Conservation (phyloP, 371 early-diverging fungal species). For the Mortierella sp. region DNA sequence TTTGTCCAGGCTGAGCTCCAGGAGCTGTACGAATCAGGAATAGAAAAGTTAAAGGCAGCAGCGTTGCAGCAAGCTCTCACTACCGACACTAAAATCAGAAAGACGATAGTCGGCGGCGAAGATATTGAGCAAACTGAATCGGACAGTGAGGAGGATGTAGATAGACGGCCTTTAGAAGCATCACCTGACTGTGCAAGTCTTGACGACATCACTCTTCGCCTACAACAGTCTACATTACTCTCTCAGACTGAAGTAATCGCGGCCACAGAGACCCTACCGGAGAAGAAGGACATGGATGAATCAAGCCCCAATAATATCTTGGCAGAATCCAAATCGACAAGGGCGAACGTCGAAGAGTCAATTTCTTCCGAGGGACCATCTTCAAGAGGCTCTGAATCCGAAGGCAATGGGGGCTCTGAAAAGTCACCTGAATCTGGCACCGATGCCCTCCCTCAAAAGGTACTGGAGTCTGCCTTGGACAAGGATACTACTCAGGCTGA, state of each 20-base stretch:
- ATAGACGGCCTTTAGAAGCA: background rate
- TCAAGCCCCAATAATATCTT: no score
- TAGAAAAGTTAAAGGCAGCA: constrained; percentile 16
- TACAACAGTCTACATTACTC: constrained; percentile 22
- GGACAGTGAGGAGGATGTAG: constrained; percentile 9
- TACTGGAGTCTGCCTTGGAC: no score
- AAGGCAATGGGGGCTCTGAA: no score
- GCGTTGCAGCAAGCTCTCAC: constrained; percentile 10
- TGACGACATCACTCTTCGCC: constrained; percentile 33
- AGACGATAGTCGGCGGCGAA: constrained; percentile 11
- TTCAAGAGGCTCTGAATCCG: no score
- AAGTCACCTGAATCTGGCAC: no score
- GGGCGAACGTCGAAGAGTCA: no score
- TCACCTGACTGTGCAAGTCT: background rate
- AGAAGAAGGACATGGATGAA: no score
- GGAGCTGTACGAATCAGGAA: constrained; percentile 33
- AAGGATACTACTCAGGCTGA: no score
- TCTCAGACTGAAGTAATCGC: constrained; percentile 8
- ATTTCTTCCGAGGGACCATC: no score
- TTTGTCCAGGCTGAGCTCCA: constrained; percentile 31
- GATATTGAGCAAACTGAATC: constrained; percentile 18
- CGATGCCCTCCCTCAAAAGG: no score
- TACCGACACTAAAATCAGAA: background rate
- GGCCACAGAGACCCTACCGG: no score
- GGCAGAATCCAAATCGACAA: no score